Evolutionary conservation across 1,284 basidiomycete species (phyloP).

Genomic region (Malassezia japonica): DNA sequence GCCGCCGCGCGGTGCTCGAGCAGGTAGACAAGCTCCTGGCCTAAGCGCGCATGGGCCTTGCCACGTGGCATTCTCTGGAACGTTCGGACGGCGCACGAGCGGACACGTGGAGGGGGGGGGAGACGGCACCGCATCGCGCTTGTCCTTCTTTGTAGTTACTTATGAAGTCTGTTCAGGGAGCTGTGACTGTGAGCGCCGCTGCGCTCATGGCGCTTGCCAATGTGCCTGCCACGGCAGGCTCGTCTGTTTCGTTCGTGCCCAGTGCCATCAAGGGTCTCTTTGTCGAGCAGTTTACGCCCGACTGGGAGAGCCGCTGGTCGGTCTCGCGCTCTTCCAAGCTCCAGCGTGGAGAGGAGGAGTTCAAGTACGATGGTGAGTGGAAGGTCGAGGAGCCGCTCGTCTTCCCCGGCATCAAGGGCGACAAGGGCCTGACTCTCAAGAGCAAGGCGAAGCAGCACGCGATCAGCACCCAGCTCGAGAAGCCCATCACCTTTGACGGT

Average conservation of each 20-base stretch:
- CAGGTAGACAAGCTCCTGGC: conserved; percentile 51
- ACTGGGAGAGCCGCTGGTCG: conserved; percentile 86
- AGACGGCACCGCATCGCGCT: no score
- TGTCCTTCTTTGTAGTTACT: not conserved
- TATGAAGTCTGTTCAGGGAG: conserved; percentile 13
- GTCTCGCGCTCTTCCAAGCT: conserved; percentile 91
- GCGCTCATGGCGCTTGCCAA: conserved; percentile 1
- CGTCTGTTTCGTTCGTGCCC: conserved; percentile 53
- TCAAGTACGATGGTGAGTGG: conserved; percentile 96
- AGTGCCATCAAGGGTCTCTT: conserved; percentile 81
- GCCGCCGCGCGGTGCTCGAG: conserved; percentile 69
- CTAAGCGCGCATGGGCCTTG: conserved; percentile 2
- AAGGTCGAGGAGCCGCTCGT: conserved; percentile 80
- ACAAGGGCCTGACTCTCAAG: conserved; percentile 52
- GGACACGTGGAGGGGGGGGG: conserved; percentile 19
- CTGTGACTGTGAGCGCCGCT: conserved; percentile 6
- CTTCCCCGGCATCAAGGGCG: conserved; percentile 52
- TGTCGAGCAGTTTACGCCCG: conserved; percentile 89
- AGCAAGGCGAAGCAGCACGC: conserved; percentile 89
- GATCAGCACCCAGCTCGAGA: conserved; percentile 80
- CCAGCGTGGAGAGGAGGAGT: conserved; percentile 50
- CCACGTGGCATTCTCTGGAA: conserved; percentile 7
- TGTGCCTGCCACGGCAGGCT: not conserved
- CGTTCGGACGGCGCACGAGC: not conserved
- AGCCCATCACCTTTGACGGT: conserved; percentile 69